Conservation (phyloP, 768 basidiomycete genomes). For the Gloeostereum incarnatum region DNA sequence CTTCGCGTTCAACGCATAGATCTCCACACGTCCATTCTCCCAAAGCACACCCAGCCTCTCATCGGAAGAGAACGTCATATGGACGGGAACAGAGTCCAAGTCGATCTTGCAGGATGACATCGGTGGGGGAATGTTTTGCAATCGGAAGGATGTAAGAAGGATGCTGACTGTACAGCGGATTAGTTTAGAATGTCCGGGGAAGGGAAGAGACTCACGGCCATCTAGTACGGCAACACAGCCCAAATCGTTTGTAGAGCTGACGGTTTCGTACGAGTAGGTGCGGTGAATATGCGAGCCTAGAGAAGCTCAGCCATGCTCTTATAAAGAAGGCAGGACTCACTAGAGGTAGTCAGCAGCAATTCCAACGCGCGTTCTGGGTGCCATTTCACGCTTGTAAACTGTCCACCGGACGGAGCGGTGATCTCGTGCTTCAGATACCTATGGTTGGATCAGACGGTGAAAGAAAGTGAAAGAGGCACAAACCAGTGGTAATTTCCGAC, state of each 20-base stretch:
- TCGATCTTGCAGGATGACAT: constrained; percentile 62
- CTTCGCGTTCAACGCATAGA: constrained; percentile 65
- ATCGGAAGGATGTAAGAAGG: constrained; percentile 87
- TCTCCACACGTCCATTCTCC: constrained; percentile 55
- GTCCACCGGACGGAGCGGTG: constrained; percentile 28
- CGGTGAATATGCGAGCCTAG: constrained; percentile 49
- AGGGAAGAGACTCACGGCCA: constrained; percentile 50
- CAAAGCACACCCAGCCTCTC: constrained; percentile 63
- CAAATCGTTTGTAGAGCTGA: constrained; percentile 64
- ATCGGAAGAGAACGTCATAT: constrained; percentile 51
- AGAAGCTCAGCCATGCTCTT: neutral
- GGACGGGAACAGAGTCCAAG: constrained; percentile 39
- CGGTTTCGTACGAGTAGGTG: constrained; percentile 75
- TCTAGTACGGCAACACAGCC: constrained; percentile 87
- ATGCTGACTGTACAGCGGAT: constrained; percentile 45
- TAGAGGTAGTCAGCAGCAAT: constrained; percentile 55
- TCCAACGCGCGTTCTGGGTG: constrained; percentile 73
- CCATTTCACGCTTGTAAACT: constrained; percentile 76
- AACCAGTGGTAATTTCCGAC: constrained; percentile 94
- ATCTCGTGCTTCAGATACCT: constrained; percentile 96
- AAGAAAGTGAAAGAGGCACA: constrained; percentile 1
- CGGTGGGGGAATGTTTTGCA: constrained; percentile 96
- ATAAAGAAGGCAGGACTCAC: constrained; percentile 29
- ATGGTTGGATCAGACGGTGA: neutral
- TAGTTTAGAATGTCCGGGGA: constrained; percentile 1